These are phyloP conservation scores for Claviceps sp. DNA, from an alignment of 2,329 filamentous ascomycete genomes.

Conservation along the genomic window DNA sequence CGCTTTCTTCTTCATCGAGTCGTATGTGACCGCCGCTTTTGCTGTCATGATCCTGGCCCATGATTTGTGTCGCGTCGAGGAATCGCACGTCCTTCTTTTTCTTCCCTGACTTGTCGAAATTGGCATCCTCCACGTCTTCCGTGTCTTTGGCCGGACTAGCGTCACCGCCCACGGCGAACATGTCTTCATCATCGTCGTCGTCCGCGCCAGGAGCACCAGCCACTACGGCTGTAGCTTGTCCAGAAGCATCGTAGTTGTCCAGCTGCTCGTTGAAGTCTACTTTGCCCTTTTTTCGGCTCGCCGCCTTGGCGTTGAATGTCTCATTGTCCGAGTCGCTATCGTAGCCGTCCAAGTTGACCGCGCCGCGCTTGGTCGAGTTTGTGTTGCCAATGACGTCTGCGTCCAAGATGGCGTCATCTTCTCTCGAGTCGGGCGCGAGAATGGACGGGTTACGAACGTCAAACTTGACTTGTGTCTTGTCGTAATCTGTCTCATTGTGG, in stretches of 20 bases:
- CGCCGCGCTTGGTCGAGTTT: conserved; percentile 73
- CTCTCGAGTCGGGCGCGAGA: conserved; percentile 67
- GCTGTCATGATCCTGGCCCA: conserved; percentile 64
- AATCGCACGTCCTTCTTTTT: conserved; percentile 51
- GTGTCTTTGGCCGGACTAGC: conserved; percentile 21
- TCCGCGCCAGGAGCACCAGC: conserved; percentile 16
- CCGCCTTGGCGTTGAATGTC: conserved; percentile 65
- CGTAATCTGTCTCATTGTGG: conserved; percentile 41
- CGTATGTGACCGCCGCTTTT: conserved; percentile 61
- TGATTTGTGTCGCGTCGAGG: conserved; percentile 49
- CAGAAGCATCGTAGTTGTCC: conserved; percentile 38
- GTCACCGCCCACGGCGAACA: conserved; percentile 65
- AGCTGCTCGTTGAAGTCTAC: conserved; percentile 38
- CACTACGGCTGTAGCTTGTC: conserved; percentile 24
- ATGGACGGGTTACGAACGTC: conserved; percentile 90
- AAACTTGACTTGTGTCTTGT: conserved; percentile 72
- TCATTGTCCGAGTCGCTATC: conserved; percentile 90
- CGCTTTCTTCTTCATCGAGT: conserved; percentile 41
- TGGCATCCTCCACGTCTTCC: conserved; percentile 24
- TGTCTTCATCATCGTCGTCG: conserved; percentile 59
- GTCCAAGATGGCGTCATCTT: conserved; percentile 61
- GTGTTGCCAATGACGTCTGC: conserved; percentile 83
- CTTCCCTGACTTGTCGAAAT: conserved; percentile 31
- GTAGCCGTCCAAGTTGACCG: conserved; percentile 93
- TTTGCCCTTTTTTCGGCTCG: conserved; percentile 39